Conservation (phyloP, 2,329 filamentous ascomycete genomes). For the Colletotrichum tanaceti region DNA sequence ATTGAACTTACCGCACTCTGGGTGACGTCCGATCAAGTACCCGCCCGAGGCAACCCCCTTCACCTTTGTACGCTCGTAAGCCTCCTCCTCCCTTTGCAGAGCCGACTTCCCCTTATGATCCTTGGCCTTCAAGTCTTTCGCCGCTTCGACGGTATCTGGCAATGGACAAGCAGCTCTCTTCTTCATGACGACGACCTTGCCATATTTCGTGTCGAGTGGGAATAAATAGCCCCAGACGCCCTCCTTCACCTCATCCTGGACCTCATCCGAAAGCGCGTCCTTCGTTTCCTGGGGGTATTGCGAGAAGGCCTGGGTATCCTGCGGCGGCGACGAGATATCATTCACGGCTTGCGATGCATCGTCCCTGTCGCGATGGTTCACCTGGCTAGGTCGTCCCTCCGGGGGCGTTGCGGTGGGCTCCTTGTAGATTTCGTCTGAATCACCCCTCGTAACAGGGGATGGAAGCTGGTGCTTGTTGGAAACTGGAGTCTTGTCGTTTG, state of each 20-base stretch:
- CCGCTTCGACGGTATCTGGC: conserved; percentile 58
- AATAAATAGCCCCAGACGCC: conserved; percentile 97
- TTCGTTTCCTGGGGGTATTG: conserved; percentile 80
- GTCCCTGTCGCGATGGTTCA: conserved; percentile 62
- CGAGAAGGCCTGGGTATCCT: conserved; percentile 70
- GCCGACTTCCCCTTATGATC: conserved; percentile 59
- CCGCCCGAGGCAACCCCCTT: conserved; percentile 77
- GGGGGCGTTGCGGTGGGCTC: conserved; percentile 79
- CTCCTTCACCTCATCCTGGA: conserved; percentile 83
- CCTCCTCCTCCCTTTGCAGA: conserved; percentile 65
- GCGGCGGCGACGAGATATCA: conserved; percentile 69
- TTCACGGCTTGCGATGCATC: conserved; percentile 56
- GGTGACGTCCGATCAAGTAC: conserved; percentile 91
- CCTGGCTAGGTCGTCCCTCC: conserved; percentile 67
- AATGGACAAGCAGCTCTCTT: conserved; percentile 77
- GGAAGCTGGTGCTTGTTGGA: conserved; percentile 77
- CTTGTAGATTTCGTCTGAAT: conserved; percentile 66
- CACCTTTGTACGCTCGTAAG: conserved; percentile 71
- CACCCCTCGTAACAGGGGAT: conserved; percentile 78
- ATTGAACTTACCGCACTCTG: conserved; percentile 82
- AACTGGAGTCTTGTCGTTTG: conserved; percentile 67
- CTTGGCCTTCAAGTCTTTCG: conserved; percentile 51
- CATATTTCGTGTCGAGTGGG: conserved; percentile 78
- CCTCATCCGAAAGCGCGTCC: conserved; percentile 79
- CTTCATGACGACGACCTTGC: conserved; percentile 77